These are phyloP conservation scores for Neonectria hederae DNA, from an alignment of 2,329 filamentous ascomycete genomes.

Conservation along the genomic window DNA sequence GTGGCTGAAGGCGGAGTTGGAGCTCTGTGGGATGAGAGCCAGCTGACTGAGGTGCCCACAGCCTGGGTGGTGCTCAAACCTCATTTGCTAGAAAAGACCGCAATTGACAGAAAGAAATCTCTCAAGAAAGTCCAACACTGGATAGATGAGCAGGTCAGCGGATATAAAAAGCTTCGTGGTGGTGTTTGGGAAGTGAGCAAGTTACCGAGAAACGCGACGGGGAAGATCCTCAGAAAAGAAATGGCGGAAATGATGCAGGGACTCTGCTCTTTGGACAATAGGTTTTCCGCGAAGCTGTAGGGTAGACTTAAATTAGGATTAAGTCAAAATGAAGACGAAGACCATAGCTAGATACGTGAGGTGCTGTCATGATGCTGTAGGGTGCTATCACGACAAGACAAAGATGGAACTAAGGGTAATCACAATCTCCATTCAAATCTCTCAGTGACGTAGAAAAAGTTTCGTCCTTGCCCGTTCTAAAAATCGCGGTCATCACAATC, in stretches of 20 bases:
- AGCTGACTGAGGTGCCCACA: conserved; percentile 51
- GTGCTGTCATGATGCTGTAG: not conserved
- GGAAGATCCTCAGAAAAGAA: conserved; percentile 49
- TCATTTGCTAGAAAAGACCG: conserved; percentile 22
- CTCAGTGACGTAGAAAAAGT: too few relatives aligned
- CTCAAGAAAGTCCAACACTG: conserved; percentile 45
- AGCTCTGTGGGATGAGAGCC: conserved; percentile 49
- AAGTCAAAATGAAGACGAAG: not conserved
- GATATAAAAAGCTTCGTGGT: conserved; percentile 53
- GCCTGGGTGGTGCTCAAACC: conserved; percentile 50
- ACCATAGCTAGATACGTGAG: not conserved
- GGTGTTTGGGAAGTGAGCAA: conserved; percentile 47
- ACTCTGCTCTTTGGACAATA: conserved; percentile 42
- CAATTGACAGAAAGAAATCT: conserved; percentile 25
- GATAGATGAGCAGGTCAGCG: conserved; percentile 50
- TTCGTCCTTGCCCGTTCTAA: not conserved
- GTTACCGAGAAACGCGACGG: conserved; percentile 50
- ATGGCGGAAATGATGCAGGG: conserved; percentile 45
- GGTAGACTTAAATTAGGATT: not conserved
- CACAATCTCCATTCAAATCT: not conserved
- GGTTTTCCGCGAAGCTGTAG: conserved; percentile 29
- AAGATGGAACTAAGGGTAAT: not conserved
- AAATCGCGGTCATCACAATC: not conserved
- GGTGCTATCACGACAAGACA: not conserved
- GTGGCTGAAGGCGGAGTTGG: conserved; percentile 50